Evolutionary conservation across 2,329 filamentous ascomycete species (phyloP), one percentile per base, ranked within the genome.

Genomic region (Aspergillus phoenicis): DNA sequence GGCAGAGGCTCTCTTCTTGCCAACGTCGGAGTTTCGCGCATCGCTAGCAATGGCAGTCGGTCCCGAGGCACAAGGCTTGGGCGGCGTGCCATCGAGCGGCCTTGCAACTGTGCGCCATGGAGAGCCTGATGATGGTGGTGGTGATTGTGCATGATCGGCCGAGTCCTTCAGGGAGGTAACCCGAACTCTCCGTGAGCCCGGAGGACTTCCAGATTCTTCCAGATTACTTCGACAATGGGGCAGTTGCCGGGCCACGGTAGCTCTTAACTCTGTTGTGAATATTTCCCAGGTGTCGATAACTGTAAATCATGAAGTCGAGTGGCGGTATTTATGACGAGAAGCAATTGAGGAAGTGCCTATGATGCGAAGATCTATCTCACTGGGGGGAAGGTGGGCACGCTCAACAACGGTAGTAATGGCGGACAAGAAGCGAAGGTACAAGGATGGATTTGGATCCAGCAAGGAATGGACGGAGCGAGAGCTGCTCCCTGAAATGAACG

Each of bases 401-500:
- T 36, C 28, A 49, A 24, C 30, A 45, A 15, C 33, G 17, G 36
- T 15, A 15, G 22, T 57, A 26, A 13, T 28, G 20, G 45, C 17
- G 59, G 55, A 60, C 20, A 59, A 65, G 39, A 47, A 58, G 62
- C 49, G 33, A 57, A 53, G 38, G 52, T 26, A 30, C 17, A 38
- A 48, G 47, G 43, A 24, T 28, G 49, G 41, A 48, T 33, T 61
- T 55, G 41, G 36, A 10, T 36, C 33, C 33, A 60, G 57, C 41
- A 73, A 73, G 58, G 71, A 73, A 65, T 69, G 72, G 67, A 71
- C 63, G 61, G 63, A 62, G 66, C 61, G 22, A 57, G 49, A 26
- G 20, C 52, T 38, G 65, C 61, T 64, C 66, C 61, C 58, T 53
- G 39, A 56, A 45, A 59, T 63, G 62, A 62, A 62, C 28, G 62